phyloP scores from a whole-genome alignment of 1,284 basidiomycete genomes.

The Ustilago sp. region DNA sequence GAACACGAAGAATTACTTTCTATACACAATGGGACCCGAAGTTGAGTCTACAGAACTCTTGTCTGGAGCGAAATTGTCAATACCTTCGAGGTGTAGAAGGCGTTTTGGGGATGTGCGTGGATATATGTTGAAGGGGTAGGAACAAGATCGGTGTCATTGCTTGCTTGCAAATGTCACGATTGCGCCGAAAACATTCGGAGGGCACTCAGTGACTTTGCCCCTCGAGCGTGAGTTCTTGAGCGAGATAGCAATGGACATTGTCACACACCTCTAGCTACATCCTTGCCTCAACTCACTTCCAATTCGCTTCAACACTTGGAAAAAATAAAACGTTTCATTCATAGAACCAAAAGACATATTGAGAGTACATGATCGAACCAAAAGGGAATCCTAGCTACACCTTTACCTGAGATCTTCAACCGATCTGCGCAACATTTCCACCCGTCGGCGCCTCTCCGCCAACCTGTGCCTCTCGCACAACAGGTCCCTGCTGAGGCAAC shows the following conservation, averaged over 20 bases:
- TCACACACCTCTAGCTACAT: no score
- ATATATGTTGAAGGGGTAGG: no score
- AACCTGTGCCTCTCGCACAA: slow-evolving; percentile 53
- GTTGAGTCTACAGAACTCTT: no score
- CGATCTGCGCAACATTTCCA: slow-evolving; percentile 47
- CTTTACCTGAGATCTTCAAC: slow-evolving; percentile 9
- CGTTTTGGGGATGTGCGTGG: no score
- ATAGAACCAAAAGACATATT: background rate
- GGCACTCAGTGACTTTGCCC: no score
- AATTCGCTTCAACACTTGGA: background rate
- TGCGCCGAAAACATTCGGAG: no score
- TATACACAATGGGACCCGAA: background rate
- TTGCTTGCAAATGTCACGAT: no score
- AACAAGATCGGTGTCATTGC: no score
- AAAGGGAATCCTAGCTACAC: slow-evolving; percentile 1
- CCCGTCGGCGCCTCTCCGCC: slow-evolving; percentile 14
- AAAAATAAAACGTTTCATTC: background rate
- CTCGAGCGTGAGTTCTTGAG: no score
- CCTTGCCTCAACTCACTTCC: background rate
- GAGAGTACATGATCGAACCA: slow-evolving; percentile 5
- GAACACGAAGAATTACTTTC: background rate
- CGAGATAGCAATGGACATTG: no score
- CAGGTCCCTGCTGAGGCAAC: slow-evolving; percentile 63
- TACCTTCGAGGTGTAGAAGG: no score
- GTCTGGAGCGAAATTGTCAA: no score